These are phyloP conservation scores for Excoecaria agallocha DNA, from an alignment of 345 rosid genomes.

Conservation along the genomic window DNA sequence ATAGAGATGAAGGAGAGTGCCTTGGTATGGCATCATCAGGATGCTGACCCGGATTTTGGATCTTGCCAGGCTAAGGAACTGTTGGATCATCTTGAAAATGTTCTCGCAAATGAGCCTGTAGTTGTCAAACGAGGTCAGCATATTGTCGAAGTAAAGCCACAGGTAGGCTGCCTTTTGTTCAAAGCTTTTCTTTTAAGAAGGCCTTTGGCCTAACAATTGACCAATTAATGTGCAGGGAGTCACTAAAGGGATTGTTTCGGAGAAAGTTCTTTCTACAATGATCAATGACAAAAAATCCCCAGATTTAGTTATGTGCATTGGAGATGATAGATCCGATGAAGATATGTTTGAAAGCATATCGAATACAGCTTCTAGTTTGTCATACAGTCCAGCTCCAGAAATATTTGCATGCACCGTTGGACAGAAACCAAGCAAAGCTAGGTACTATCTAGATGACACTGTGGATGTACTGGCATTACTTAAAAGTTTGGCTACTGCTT, in stretches of 20 bases:
- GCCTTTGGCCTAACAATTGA: conserved; percentile 7
- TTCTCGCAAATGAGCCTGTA: conserved; percentile 63
- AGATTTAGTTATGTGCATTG: conserved; percentile 32
- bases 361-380: conserved; percentile 3
- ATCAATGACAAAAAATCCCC: conserved; percentile 17
- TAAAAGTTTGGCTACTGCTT: conserved; percentile 21
- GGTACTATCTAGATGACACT: conserved; percentile 30
- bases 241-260: conserved; percentile 24
- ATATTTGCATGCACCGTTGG: conserved; percentile 34
- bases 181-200: neutral
- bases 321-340: conserved; percentile 33
- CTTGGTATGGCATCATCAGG: conserved; percentile 67
- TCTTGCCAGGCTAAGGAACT: conserved; percentile 65
- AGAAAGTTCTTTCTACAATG: conserved; percentile 32
- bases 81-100: conserved; percentile 60
- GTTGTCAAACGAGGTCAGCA: conserved; percentile 53
- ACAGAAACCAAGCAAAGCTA: conserved; percentile 36
- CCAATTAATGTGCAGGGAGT: conserved; percentile 26
- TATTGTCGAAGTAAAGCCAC: conserved; percentile 70
- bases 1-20: conserved; percentile 67
- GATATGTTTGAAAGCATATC: conserved; percentile 34
- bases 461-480: conserved; percentile 26
- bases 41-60: conserved; percentile 63
- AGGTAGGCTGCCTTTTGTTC: conserved; percentile 31
- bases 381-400: conserved; percentile 18